Evolutionary conservation across 768 basidiomycete species (phyloP).

Genomic region (Mycena albidolilacea): DNA sequence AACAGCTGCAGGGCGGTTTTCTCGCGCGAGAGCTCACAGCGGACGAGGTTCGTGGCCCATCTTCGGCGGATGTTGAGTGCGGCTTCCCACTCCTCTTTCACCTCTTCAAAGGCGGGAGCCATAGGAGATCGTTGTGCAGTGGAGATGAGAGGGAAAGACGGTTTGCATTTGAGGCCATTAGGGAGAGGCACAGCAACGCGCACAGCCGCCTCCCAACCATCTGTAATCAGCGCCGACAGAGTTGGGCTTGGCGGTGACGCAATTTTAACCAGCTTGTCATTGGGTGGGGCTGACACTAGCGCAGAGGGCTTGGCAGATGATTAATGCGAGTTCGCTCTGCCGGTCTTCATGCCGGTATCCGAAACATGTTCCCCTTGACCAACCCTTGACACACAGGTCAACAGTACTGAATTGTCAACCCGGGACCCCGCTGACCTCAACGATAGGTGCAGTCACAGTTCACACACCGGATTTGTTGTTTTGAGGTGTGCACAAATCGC

Average conservation of each 20-base stretch:
- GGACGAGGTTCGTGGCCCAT: constrained; percentile 2
- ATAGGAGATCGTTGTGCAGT: constrained; percentile 4
- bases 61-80: constrained; percentile 1
- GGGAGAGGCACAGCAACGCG: neutral
- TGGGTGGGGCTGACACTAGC: neutral
- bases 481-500: neutral
- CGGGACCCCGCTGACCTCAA: neutral
- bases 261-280: neutral
- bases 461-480: constrained; percentile 4
- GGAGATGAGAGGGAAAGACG: neutral
- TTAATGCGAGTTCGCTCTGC: neutral
- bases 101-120: neutral
- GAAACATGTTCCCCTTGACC: neutral
- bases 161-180: constrained; percentile 1
- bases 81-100: neutral
- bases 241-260: too few species aligned
- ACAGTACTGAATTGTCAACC: neutral
- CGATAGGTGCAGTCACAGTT: neutral
- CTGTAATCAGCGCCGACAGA: too few species aligned
- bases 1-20: constrained; percentile 23
- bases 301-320: neutral
- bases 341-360: too few species aligned
- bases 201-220: neutral
- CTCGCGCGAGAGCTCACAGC: constrained; percentile 19
- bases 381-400: neutral